phyloP scores from a whole-genome alignment of 805 yeast species.

The Pichia membranifaciens region DNA sequence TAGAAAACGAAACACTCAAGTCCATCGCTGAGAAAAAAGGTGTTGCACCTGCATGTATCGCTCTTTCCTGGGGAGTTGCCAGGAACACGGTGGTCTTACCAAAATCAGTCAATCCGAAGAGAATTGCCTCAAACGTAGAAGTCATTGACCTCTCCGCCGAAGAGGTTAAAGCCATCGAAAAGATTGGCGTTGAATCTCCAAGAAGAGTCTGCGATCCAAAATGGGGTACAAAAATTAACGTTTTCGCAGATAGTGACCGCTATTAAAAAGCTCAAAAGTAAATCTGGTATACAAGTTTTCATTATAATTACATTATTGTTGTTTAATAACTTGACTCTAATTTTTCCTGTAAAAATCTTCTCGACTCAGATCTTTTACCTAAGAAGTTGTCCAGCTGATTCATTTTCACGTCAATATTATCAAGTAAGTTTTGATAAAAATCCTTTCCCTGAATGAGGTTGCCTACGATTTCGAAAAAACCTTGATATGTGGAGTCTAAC shows the following conservation, averaged over 20 bases:
- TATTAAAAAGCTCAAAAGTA: neutral
- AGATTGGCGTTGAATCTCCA: constrained; percentile 3
- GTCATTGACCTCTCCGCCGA: constrained; percentile 31
- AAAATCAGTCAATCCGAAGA: constrained; percentile 29
- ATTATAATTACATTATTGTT: too few species aligned
- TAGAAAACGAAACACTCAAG: constrained; percentile 38
- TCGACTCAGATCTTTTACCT: neutral
- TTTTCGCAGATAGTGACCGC: constrained; percentile 4
- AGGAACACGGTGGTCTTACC: constrained; percentile 43
- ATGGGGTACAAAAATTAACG: constrained; percentile 13
- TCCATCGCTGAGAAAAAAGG: constrained; percentile 41
- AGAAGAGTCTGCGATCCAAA: constrained; percentile 14
- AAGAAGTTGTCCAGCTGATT: neutral
- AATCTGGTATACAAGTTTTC: too few species aligned
- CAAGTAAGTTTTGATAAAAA: constrained; percentile 62
- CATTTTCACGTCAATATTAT: constrained; percentile 24
- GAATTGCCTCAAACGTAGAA: constrained; percentile 34
- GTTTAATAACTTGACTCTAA: neutral
- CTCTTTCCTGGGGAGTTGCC: constrained; percentile 54
- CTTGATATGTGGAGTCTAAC: constrained; percentile 44
- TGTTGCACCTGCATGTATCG: constrained; percentile 44
- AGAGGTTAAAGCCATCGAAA: constrained; percentile 31
- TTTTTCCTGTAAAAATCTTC: neutral
- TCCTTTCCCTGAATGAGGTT: constrained; percentile 63
- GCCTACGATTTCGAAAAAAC: constrained; percentile 49